A percentile compares a stretch with the other conserved stretches of the same genome.
Conservation (phyloP, 2,329 filamentous ascomycete species). For the Mycosphaerella arachidis region DNA sequence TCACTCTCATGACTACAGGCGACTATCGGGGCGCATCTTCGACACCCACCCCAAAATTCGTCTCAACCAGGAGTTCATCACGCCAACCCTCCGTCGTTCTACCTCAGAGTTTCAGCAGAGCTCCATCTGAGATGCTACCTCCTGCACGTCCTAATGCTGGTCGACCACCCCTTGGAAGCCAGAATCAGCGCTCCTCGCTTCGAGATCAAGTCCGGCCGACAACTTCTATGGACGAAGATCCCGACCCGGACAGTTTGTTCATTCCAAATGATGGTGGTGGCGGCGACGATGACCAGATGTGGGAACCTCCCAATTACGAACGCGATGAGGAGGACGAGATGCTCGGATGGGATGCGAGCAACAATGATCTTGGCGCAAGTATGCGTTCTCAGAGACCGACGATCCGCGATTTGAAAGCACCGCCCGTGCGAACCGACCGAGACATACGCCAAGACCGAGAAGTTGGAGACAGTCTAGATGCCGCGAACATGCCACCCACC, state of each 20-base stretch:
- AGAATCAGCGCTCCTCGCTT: constrained; percentile 23
- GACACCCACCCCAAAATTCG: constrained; percentile 35
- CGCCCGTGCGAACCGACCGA: constrained; percentile 20
- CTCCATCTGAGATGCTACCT: constrained; percentile 39
- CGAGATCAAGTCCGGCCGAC: constrained; percentile 22
- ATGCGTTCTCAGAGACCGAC: constrained; percentile 36
- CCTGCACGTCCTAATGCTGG: constrained; percentile 34
- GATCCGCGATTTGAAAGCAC: constrained; percentile 38
- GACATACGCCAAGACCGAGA: constrained; percentile 3
- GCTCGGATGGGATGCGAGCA: constrained; percentile 70
- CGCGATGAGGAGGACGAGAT: constrained; percentile 61
- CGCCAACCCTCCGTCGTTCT: constrained; percentile 24
- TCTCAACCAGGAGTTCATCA: constrained; percentile 32
- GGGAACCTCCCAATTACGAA: constrained; percentile 67
- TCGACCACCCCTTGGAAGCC: constrained; percentile 28
- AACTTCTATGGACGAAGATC: constrained; percentile 48
- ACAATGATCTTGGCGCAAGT: constrained; percentile 52
- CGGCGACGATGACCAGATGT: constrained; percentile 62
- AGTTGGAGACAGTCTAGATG: constrained; percentile 4
- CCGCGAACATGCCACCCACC: constrained; percentile 59
- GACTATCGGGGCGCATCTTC: constrained; percentile 47
- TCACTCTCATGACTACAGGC: constrained; percentile 77
- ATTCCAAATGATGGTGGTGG: constrained; percentile 47
- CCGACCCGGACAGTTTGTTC: constrained; percentile 65
- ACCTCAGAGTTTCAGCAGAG: constrained; percentile 11